Percentiles rank a stretch among this genome's conserved stretches.
Evolutionary conservation across 2,329 filamentous ascomycete genomes (phyloP).

Genomic region (Talaromyces sp.): DNA sequence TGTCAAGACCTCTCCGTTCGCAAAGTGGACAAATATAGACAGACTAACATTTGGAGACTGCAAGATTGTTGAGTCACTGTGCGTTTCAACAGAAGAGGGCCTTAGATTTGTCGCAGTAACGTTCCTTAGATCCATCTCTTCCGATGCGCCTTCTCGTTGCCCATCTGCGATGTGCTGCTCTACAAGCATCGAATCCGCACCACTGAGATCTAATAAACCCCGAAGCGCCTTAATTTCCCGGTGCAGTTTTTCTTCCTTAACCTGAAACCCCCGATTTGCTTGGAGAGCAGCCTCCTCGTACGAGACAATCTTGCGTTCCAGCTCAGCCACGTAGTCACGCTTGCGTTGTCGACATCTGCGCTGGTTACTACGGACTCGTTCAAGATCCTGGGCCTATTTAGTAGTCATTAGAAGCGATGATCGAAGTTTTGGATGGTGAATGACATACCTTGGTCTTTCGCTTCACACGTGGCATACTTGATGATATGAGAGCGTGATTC

Average conservation of each 20-base stretch:
- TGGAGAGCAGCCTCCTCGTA: background rate
- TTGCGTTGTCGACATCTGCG: constrained; percentile 44
- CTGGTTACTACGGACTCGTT: constrained; percentile 47
- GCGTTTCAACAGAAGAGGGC: background rate
- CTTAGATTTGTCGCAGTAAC: background rate
- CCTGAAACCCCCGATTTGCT: background rate
- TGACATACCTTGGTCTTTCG: background rate
- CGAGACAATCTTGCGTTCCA: constrained; percentile 24
- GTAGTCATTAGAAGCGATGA: background rate
- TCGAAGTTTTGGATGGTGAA: background rate
- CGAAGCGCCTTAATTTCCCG: background rate
- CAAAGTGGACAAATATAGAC: background rate
- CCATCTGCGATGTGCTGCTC: background rate
- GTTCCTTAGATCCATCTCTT: background rate
- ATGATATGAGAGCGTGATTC: background rate
- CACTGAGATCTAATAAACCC: background rate
- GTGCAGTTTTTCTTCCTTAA: background rate
- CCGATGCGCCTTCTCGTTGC: background rate
- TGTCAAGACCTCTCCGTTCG: background rate
- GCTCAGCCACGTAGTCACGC: constrained; percentile 33
- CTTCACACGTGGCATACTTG: background rate
- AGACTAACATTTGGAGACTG: background rate
- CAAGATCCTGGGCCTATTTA: constrained; percentile 28
- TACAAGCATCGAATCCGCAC: background rate
- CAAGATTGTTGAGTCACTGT: background rate